These are phyloP conservation scores for Gossypium laxum DNA, from an alignment of 441 rosid genomes.

Conservation along the genomic window DNA sequence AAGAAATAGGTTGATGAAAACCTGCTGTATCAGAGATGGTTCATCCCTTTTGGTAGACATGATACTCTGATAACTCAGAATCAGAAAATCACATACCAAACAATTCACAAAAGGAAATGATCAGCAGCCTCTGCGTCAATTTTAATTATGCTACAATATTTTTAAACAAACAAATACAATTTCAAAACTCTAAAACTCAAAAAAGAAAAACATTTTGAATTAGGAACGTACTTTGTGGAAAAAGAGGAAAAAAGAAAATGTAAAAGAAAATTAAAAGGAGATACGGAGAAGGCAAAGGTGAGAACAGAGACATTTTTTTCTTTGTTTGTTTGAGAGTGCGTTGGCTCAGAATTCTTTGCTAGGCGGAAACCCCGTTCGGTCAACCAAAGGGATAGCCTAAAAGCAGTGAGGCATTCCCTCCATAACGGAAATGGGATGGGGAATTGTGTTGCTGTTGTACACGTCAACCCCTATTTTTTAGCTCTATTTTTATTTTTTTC, in stretches of 20 bases:
- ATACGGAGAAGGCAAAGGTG: slow-evolving; percentile 4
- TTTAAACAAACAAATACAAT: slow-evolving; percentile 1
- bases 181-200: neutral
- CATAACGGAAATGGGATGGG: slow-evolving; percentile 5
- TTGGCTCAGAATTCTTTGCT: slow-evolving; percentile 14
- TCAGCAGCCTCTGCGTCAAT: slow-evolving; percentile 7
- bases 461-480: slow-evolving; percentile 36
- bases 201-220: neutral
- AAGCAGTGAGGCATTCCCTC: neutral
- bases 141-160: neutral
- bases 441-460: slow-evolving; percentile 16
- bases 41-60: slow-evolving; percentile 35
- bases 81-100: slow-evolving; percentile 12
- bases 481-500: neutral
- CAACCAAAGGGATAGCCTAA: slow-evolving; percentile 20
- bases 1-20: neutral
- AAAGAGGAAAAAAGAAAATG: neutral
- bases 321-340: neutral
- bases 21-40: slow-evolving; percentile 24
- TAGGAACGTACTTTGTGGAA: slow-evolving; percentile 8
- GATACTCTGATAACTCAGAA: slow-evolving; percentile 16
- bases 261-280: neutral
- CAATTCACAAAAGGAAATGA: neutral
- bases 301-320: slow-evolving; percentile 3
- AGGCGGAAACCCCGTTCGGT: slow-evolving; percentile 36